phyloP scores from a whole-genome alignment of 1,284 basidiomycete species.

The Amylostereum chailletii region DNA sequence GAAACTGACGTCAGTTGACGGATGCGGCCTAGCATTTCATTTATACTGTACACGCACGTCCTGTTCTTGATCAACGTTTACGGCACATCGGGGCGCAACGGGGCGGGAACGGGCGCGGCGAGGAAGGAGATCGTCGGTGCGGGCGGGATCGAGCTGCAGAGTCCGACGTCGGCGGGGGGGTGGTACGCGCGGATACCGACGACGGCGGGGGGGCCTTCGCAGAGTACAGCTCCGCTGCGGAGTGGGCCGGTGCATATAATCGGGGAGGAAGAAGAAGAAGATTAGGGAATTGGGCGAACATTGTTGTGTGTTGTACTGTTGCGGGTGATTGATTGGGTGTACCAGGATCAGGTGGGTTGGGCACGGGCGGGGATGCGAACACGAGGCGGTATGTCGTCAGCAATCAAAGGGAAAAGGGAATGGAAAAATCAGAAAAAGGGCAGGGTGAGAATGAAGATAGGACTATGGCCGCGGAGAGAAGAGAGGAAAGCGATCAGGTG shows the following conservation, averaged over 20 bases:
- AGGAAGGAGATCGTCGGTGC: slow-evolving; percentile 4
- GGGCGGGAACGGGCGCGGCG: slow-evolving; percentile 15
- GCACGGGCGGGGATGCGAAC: no score
- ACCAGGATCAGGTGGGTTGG: neutral
- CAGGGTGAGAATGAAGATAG: no score
- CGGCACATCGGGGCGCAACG: slow-evolving; percentile 53
- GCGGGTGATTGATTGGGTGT: neutral
- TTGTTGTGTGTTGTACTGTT: neutral
- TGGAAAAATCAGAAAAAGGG: no score
- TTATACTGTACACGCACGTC: slow-evolving; percentile 70
- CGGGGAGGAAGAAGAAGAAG: slow-evolving; percentile 23
- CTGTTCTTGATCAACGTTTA: slow-evolving; percentile 51
- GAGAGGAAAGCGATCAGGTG: no score
- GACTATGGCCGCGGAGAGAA: no score
- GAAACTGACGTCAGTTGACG: neutral
- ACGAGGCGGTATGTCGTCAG: no score
- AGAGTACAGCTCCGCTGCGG: slow-evolving; percentile 16
- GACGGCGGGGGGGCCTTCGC: neutral
- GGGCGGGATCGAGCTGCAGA: slow-evolving; percentile 23
- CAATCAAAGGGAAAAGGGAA: no score
- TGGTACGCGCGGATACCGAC: slow-evolving; percentile 19
- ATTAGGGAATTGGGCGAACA: neutral
- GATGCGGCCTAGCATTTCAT: slow-evolving; percentile 43
- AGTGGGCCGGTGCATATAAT: slow-evolving; percentile 22
- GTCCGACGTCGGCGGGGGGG: slow-evolving; percentile 15